phyloP scores from a whole-genome alignment of 23 red algal species.

The Rhodosorus marinus region DNA sequence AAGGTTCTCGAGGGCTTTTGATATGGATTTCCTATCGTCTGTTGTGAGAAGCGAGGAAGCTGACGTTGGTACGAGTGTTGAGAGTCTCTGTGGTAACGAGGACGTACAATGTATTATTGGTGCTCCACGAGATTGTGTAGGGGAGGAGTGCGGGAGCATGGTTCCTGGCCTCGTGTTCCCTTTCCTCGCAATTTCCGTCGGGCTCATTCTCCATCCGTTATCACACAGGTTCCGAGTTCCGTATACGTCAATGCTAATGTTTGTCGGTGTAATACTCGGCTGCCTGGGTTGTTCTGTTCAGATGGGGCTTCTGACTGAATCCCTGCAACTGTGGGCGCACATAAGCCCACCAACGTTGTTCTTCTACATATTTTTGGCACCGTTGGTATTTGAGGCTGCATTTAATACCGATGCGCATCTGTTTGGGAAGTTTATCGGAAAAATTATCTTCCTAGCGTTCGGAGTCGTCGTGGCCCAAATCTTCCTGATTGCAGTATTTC shows the following conservation, averaged over 20 bases:
- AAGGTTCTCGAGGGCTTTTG: too few species aligned
- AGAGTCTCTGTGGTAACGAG: too few species aligned
- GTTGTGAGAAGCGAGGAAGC: too few species aligned
- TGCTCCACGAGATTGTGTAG: too few species aligned
- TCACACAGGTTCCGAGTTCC: background rate
- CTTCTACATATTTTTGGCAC: constrained; percentile 4
- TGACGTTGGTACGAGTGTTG: too few species aligned
- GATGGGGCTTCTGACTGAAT: background rate
- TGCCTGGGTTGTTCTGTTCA: background rate
- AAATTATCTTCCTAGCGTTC: constrained; percentile 7
- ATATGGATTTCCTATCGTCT: too few species aligned
- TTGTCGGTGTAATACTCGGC: background rate
- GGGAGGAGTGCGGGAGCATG: too few species aligned
- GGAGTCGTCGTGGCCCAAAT: background rate
- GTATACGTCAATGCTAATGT: background rate
- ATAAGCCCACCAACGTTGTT: constrained; percentile 7
- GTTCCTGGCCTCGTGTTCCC: too few species aligned
- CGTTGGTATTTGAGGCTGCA: constrained; percentile 8
- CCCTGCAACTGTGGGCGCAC: background rate
- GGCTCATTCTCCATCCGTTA: too few species aligned
- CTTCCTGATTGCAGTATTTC: constrained; percentile 2
- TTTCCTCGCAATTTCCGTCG: too few species aligned
- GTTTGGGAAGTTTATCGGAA: constrained; percentile 2
- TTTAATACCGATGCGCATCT: background rate
- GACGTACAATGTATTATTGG: too few species aligned